phyloP scores from a whole-genome alignment of 305 asterid species.

The Fraxinus albicans region DNA sequence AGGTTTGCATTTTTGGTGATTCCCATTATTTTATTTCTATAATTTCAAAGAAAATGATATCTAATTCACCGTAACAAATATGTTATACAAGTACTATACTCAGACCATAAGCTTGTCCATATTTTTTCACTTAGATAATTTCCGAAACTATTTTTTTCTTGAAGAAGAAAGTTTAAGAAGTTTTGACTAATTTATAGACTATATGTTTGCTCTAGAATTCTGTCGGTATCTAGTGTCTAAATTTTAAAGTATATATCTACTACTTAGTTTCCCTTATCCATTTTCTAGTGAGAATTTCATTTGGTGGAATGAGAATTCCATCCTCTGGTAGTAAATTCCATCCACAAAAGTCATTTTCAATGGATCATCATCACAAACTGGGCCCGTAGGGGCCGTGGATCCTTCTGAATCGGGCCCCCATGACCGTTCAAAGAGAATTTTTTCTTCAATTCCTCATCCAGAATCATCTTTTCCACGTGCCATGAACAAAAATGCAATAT shows the following conservation, averaged over 20 bases:
- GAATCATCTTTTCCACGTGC: not conserved
- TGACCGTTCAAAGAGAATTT: slow-evolving; percentile 10
- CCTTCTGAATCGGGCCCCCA: slow-evolving; percentile 6
- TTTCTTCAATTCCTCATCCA: not conserved
- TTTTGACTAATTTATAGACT: too few species aligned
- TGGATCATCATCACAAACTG: slow-evolving; percentile 24
- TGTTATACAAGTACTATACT: not conserved
- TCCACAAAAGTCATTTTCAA: not conserved
- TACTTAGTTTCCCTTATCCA: too few species aligned
- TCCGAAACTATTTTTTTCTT: not conserved
- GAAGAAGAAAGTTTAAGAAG: not conserved
- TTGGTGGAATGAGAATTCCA: too few species aligned
- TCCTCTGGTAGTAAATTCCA: too few species aligned
- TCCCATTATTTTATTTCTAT: not conserved
- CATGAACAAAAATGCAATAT: not conserved
- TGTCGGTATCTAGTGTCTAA: not conserved
- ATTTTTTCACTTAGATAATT: not conserved
- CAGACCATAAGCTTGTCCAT: not conserved
- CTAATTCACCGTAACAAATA: not conserved
- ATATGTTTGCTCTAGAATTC: not conserved
- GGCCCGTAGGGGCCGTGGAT: slow-evolving; percentile 27
- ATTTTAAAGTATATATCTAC: too few species aligned
- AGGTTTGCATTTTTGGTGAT: not conserved
- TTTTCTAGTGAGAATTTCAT: too few species aligned
- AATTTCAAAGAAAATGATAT: not conserved